Base-by-base conservation (phyloP, 257 asterid species). In the Ophiorrhiza pumila region DNA sequence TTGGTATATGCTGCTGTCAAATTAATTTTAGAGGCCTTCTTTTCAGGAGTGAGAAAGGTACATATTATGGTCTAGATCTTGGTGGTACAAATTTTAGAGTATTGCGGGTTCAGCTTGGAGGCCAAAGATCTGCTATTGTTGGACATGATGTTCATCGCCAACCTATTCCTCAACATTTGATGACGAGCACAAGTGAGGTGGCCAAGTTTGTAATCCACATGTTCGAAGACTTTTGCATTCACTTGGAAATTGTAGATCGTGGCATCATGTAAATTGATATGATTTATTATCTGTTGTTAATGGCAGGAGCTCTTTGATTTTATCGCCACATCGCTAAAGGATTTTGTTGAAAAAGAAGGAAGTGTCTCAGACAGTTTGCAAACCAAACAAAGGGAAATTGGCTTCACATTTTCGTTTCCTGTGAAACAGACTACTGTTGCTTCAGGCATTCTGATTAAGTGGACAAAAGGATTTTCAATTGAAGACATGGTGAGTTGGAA, bases 401-500 rank as follows among this genome's bases (percentile, higher is more conserved):
- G 98, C 72, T 90, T 93, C 88, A 93, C 98, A 68, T 90, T 93
- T 72, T 90, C 97, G 2, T 93, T 89, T 79, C 98, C 98, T 2
- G 86, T 93, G 79, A 90, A 78, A 74, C 97, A 90, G 72, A 82
- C 79, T 52, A 89, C 98, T 37, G 68, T 85, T 29, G 80, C 87
- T 0, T 87, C 97, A 29, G 98, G 98, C 78, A 81, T 81, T 71
- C 80, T 93, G 65, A 85, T 90, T 52, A 87, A 87, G 77, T 90
- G 93, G 97, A 89, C 98, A 0, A 89, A 93, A 80, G 97, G 93
- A 65, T 93, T 93, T 67, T 79, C 88, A 8, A 84, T 93, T 45
- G 79, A 80, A 52, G 95, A 90, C 79, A 82, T 49, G 96, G 98
- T 93, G 66, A 80, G 97, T 82, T 76, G 49, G 65, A 29, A 59